Conservation (phyloP, 1,139 yeast genomes). For the Saccharomycopsis phalli region DNA sequence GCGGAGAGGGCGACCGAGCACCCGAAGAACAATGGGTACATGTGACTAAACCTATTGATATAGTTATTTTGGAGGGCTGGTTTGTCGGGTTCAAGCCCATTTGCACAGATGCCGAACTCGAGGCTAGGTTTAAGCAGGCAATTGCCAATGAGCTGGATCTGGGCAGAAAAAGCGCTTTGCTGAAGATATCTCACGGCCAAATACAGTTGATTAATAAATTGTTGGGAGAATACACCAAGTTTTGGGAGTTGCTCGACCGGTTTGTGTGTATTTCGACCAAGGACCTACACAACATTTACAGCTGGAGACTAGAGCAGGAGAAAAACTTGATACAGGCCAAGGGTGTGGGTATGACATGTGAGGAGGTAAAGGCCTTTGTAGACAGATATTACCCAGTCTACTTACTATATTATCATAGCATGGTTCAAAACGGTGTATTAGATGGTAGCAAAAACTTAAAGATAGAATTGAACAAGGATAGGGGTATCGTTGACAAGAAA, state of each 20-base stretch:
- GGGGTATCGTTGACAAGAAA: constrained; percentile 1
- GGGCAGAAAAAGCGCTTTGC: constrained; percentile 18
- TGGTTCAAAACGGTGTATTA: constrained; percentile 27
- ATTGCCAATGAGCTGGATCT: constrained; percentile 11
- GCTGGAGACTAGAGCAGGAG: constrained; percentile 85
- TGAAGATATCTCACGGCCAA: constrained; percentile 26
- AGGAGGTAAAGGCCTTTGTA: constrained; percentile 56
- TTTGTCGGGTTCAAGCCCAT: constrained; percentile 66
- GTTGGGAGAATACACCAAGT: constrained; percentile 38
- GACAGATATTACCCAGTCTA: constrained; percentile 85
- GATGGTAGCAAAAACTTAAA: constrained; percentile 25
- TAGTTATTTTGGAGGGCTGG: constrained; percentile 90
- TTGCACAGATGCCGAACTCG: constrained; percentile 1
- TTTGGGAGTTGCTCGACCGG: constrained; percentile 54
- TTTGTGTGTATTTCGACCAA: constrained; percentile 59
- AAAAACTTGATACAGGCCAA: constrained; percentile 43
- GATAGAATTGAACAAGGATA: constrained; percentile 27
- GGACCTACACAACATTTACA: constrained; percentile 52
- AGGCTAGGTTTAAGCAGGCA: constrained; percentile 15
- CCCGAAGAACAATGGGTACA: constrained; percentile 32
- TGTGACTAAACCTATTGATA: constrained; percentile 39
- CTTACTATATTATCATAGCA: constrained; percentile 49
- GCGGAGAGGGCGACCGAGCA: constrained; percentile 74
- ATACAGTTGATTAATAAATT: constrained; percentile 40
- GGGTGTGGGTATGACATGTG: constrained; percentile 78